Evolutionary conservation across 2,329 filamentous ascomycete species (phyloP), one percentile per base, ranked within the genome.

Genomic region (Sporothrix protearum): DNA sequence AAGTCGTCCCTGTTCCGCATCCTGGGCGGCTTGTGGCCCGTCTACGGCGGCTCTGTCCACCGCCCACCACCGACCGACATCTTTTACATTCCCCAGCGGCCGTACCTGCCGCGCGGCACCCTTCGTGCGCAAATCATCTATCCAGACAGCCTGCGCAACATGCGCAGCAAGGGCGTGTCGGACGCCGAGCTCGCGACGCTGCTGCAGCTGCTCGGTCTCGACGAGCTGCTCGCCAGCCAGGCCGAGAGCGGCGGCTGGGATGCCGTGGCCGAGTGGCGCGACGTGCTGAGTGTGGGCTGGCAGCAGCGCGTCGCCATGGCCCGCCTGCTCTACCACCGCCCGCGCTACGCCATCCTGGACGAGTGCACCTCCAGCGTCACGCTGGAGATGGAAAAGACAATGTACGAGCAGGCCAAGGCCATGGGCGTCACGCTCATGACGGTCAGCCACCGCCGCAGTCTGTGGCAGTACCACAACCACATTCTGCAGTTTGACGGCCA

Each of bases 231-330:
- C 61, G 89, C 92, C 68, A 86, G 92, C 16, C 92, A 93, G 53
- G 36, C 25, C 39, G 57, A 67, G 9, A 36, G 30, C 19, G 84
- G 86, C 73, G 93, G 93, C 30, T 97, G 95, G 90, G 95, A 98
- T 78, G 92, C 93, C 7, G 94, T 97, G 81, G 94, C 95, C 69
- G 95, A 98, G 82, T 99, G 96, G 96, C 91, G 94, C 64, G 95
- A 98, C 76, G 93, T 97, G 0, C 87, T 99, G 36, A 97, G 93
- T 0, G 93, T 93, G 14, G 96, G 96, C 7, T 85, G 97, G 25
- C 96, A 99, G 82, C 96, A 99, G 83, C 91, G 96, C 69, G 92
- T 99, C 28, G 96, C 96, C 73, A 98, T 98, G 93, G 96, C 96
- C 0, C 87, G 96, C 0, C 86, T 97, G 22, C 97, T 97, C 81